phyloP scores from a whole-genome alignment of 139 green algal genomes.

The Volvox reticuliferus region DNA sequence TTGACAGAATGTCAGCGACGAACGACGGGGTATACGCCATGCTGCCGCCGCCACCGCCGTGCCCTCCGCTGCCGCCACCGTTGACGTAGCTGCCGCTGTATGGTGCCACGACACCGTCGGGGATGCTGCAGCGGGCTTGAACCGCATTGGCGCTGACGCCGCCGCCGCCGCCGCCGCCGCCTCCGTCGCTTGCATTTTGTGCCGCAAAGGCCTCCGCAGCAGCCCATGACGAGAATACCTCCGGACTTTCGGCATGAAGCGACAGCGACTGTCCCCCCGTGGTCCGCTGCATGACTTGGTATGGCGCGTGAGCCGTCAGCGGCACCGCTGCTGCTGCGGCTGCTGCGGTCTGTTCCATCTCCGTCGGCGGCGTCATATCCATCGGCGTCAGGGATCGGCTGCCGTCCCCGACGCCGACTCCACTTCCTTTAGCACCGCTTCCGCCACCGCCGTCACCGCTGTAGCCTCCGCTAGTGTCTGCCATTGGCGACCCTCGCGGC shows the following conservation, averaged over 20 bases:
- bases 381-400: not conserved
- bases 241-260: not conserved
- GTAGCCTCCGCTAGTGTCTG: not conserved
- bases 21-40: not conserved
- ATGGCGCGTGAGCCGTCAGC: not conserved
- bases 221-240: slow-evolving; percentile 28
- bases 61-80: too few species aligned
- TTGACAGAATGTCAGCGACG: not conserved
- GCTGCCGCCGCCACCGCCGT: not conserved
- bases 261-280: not conserved
- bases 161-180: slow-evolving; percentile 10
- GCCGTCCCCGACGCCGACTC: not conserved
- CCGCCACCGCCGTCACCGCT: not conserved
- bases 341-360: not conserved
- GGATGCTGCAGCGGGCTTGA: not conserved
- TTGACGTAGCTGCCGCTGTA: not conserved
- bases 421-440: not conserved
- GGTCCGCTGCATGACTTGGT: not conserved
- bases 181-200: not conserved
- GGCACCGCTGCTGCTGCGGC: not conserved
- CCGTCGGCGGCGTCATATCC: not conserved
- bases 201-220: not conserved
- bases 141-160: not conserved
- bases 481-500: not conserved
- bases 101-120: not conserved